Base-by-base conservation (phyloP, 345 rosid species). In the Laguncularia racemosa region DNA sequence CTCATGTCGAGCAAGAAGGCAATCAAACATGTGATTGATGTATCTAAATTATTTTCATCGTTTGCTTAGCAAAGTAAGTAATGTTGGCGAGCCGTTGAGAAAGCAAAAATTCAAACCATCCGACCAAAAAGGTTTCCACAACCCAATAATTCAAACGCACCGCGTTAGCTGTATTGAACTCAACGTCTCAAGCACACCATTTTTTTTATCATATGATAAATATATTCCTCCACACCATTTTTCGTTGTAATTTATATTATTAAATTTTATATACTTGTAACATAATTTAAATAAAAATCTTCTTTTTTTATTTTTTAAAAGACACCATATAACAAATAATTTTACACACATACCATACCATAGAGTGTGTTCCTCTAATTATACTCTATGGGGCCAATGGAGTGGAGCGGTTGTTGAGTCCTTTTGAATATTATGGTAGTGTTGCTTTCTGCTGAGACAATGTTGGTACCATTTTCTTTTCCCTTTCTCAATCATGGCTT, bases 401-500 rank as follows among this genome's bases (percentile, higher is more conserved):
- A 53, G 61, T 55, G 67, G 77, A 63, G 71, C 72, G 72, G 73
- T 65, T 61, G 75, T 64, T 57, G 73, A 71, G 68, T 63, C 69
- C 68, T 56, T 65, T 69, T 59, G 47, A 63, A 38, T 15, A 46
- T 44, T 15, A 46, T 44, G 7, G 45, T 16, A 14, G 6, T 11
- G 14, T 17, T 20, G 58, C 44, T 38, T 53, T 44, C 45, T 44
- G 13, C 45, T 1, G 43, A 55, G 59, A 38, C 40, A 50, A 28
- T 6, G 56, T 21, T 54, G 19, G 57, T 16, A 4, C 59, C 46
- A 21, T 16, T 55, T 54, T 40, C 44, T 58, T n/a, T 54, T 17
- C 15, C 15, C 53, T 56, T 58, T 20, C 46, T 18, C 20, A 13
- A 51, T 21, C 13, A 16, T 14, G 68, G 68, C 26, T 50, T 56